Conservation (phyloP, 768 basidiomycete species). For the Coprinopsis marcescibilis region DNA sequence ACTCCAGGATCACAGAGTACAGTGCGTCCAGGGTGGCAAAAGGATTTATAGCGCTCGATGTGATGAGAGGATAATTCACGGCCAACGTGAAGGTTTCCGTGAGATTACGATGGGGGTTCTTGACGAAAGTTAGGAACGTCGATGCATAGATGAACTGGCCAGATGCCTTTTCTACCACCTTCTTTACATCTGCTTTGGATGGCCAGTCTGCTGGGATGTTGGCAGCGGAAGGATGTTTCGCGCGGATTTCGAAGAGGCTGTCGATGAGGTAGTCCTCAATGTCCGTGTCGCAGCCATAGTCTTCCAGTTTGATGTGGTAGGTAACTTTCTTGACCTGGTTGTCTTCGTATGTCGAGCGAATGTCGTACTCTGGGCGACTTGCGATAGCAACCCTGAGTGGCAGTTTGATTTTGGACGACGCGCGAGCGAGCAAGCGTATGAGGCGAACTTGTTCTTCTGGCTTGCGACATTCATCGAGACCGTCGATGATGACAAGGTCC, state of each 20-base stretch:
- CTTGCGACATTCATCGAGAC: not conserved
- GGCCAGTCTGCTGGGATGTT: conserved; percentile 8
- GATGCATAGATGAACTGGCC: conserved; percentile 23
- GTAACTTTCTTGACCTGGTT: no score
- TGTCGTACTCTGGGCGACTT: conserved; percentile 3
- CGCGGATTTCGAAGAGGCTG: conserved; percentile 3
- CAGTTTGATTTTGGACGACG: not conserved
- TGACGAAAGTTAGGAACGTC: conserved; percentile 22
- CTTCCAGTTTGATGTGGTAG: conserved; percentile 1
- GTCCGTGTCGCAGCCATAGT: not conserved
- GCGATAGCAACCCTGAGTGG: conserved; percentile 1
- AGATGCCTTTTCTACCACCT: conserved; percentile 14
- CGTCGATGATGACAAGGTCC: no score
- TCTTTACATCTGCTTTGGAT: conserved; percentile 1
- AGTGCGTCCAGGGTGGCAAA: conserved; percentile 14
- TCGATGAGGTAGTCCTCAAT: conserved; percentile 7
- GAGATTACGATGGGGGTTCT: not conserved
- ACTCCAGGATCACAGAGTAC: conserved; percentile 7
- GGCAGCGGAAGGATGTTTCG: not conserved
- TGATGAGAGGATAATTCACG: conserved; percentile 1
- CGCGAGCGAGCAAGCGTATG: not conserved
- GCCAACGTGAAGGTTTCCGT: not conserved
- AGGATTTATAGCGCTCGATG: not conserved
- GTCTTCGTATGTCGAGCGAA: not conserved
- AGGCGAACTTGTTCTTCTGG: not conserved